phyloP scores from a whole-genome alignment of 1,284 basidiomycete species.

The Malassezia cuniculi region DNA sequence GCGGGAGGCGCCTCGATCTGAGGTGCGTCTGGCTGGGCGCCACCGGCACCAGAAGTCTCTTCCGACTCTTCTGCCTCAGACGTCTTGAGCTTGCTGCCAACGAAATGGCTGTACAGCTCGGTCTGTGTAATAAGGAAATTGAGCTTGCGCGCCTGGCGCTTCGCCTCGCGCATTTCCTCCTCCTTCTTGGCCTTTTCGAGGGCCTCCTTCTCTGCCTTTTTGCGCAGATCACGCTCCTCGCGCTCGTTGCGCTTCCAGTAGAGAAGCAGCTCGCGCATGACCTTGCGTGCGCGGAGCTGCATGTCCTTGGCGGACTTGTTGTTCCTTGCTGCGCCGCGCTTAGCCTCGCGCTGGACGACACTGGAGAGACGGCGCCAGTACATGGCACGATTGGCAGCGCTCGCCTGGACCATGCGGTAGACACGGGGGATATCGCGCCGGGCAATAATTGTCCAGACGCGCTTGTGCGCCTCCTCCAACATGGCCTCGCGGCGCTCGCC shows the following conservation, averaged over 20 bases:
- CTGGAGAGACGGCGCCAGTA: slow-evolving; percentile 67
- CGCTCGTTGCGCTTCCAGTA: slow-evolving; percentile 99
- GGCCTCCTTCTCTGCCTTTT: slow-evolving; percentile 68
- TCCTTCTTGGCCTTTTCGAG: slow-evolving; percentile 59
- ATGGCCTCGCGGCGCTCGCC: slow-evolving; percentile 26
- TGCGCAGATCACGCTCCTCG: slow-evolving; percentile 72
- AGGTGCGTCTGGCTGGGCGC: slow-evolving; percentile 20
- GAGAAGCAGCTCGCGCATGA: slow-evolving; percentile 73
- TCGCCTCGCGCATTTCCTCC: slow-evolving; percentile 90
- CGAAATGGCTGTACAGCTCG: slow-evolving; percentile 97
- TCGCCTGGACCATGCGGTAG: slow-evolving; percentile 37
- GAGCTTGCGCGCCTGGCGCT: slow-evolving; percentile 86
- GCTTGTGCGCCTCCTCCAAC: slow-evolving; percentile 39
- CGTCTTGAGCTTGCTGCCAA: slow-evolving; percentile 95
- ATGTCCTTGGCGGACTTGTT: slow-evolving; percentile 75
- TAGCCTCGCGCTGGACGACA: slow-evolving; percentile 65
- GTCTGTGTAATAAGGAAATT: slow-evolving; percentile 99
- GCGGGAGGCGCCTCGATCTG: slow-evolving; percentile 32
- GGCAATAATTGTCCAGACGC: slow-evolving; percentile 43
- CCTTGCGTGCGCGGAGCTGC: slow-evolving; percentile 69
- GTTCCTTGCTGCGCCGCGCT: slow-evolving; percentile 63
- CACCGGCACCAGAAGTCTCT: slow-evolving; percentile 47
- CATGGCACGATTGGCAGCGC: slow-evolving; percentile 45
- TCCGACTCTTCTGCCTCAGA: slow-evolving; percentile 72
- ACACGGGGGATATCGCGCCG: slow-evolving; percentile 44